Percentiles rank a stretch among this genome's conserved stretches.
Evolutionary conservation across 768 basidiomycete genomes (phyloP).

Genomic region (Xerocomellus dryophilus): DNA sequence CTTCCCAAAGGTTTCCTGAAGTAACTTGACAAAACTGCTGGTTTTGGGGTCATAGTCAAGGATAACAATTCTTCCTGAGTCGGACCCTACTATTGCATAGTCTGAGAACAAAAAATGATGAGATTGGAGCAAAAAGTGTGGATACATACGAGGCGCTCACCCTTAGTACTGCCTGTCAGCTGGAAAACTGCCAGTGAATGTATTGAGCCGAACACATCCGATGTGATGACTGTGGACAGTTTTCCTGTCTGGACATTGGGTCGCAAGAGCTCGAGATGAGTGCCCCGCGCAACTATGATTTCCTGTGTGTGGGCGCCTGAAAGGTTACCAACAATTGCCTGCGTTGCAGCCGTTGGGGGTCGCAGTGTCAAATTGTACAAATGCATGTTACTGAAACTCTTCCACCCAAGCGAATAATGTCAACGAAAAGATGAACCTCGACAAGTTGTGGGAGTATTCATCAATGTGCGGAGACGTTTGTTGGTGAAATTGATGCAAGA

Average conservation of each 20-base stretch:
- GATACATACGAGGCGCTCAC: conserved; percentile 73
- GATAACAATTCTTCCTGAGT: conserved; percentile 95
- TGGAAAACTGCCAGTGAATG: conserved; percentile 88
- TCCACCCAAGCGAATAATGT: conserved; percentile 14
- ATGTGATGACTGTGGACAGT: conserved; percentile 72
- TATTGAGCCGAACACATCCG: conserved; percentile 87
- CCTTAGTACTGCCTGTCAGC: conserved; percentile 95
- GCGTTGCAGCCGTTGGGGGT: conserved; percentile 74
- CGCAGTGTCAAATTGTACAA: conserved; percentile 94
- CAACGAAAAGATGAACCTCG: conserved; percentile 6
- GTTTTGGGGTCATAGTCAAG: conserved; percentile 93
- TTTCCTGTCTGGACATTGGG: conserved; percentile 91
- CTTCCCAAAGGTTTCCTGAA: conserved; percentile 97
- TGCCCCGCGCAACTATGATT: conserved; percentile 89
- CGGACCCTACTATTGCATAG: conserved; percentile 95
- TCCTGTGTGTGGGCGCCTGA: conserved; percentile 91
- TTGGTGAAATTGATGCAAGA: too few species aligned
- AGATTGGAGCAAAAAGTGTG: conserved; percentile 26
- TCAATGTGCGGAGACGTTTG: neutral
- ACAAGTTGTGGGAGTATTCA: neutral
- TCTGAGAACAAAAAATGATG: conserved; percentile 46
- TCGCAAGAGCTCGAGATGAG: conserved; percentile 85
- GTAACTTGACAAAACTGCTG: conserved; percentile 89
- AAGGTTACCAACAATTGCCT: conserved; percentile 92
- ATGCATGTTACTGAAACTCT: conserved; percentile 60